Evolutionary conservation across 164 flowering plant species (phyloP), one percentile per base, ranked within the genome.

Genomic region (Brasenia schreberi): DNA sequence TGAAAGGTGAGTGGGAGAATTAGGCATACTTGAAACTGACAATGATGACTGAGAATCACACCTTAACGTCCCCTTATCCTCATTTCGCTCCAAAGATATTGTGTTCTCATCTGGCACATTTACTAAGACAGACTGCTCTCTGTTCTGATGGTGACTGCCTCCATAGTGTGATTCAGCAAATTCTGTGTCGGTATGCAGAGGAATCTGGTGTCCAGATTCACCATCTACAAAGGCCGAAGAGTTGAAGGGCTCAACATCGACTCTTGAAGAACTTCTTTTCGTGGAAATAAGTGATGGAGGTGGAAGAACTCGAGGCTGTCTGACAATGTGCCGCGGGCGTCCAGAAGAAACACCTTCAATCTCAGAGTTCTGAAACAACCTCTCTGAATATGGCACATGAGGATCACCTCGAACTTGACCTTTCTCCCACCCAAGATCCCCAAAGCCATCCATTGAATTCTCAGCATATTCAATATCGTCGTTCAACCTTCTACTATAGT

Each of bases 241-340:
- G 69, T 81, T 78, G 68, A 82, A 66, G 42, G 3, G 79, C 6
- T 89, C 87, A 77, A 58, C 65, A 59, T 76, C 81, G 19, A 73
- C 71, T 72, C 87, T 76, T 42, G 70, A 72, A 62, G 82, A 67
- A 64, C 67, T 67, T 71, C 74, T 81, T 49, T 83, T 87, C 76
- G 77, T 68, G 18, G 89, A 80, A 73, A 81, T 49, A 65, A 84
- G 39, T 33, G 90, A 77, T 52, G 98, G 98, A 76, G 97, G 98
- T 44, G 98, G 98, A 12, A 83, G 88, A 62, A 94, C 98, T 62
- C 95, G 97, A 64, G 97, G 98, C 77, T 94, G 98, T 71, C 87
- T 85, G 80, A 82, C 68, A 33, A 90, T 79, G 78, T 83, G 85
- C 65, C 98, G 77, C 59, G 93, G 82, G 77, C 93, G 85, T 65